A percentile compares a stretch with the other conserved stretches of the same genome.
Evolutionary conservation across 2,329 filamentous ascomycete species (phyloP).

Genomic region (Phialophora macrospora): DNA sequence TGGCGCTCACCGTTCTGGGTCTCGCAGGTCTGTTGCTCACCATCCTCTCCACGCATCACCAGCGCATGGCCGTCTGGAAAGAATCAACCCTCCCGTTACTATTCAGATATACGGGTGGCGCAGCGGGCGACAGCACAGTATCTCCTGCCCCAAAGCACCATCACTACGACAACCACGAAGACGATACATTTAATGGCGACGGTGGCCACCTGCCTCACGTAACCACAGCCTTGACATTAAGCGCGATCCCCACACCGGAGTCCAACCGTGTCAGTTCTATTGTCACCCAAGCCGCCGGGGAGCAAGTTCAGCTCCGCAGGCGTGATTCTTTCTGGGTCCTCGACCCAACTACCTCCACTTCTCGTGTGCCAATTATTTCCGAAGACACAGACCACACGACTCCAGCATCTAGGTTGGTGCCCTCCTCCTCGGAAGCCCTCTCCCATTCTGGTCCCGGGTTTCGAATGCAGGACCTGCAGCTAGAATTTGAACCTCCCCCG

Average conservation of each 20-base stretch:
- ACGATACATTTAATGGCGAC: background rate
- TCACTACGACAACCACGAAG: background rate
- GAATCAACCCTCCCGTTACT: slow-evolving; percentile 26
- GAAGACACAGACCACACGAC: background rate
- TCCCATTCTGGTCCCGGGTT: background rate
- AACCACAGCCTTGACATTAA: slow-evolving; percentile 10
- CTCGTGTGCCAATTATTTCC: background rate
- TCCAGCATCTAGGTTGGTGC: background rate
- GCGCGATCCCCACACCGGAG: slow-evolving; percentile 4
- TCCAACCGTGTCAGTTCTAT: slow-evolving; percentile 21
- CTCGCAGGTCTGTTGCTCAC: slow-evolving; percentile 16
- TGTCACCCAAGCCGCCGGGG: slow-evolving; percentile 13
- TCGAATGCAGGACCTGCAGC: background rate
- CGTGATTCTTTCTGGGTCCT: slow-evolving; percentile 20
- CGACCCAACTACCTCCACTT: slow-evolving; percentile 5
- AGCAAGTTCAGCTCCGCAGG: slow-evolving; percentile 18
- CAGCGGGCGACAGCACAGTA: background rate
- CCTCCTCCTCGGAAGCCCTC: background rate
- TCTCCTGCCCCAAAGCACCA: background rate
- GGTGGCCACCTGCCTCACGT: background rate
- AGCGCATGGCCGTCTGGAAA: slow-evolving; percentile 28
- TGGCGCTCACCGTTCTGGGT: slow-evolving; percentile 22
- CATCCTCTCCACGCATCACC: slow-evolving; percentile 20
- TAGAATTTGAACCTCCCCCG: slow-evolving; percentile 2
- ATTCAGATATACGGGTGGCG: slow-evolving; percentile 10